These are phyloP conservation scores for Colletotrichum incanum DNA, from an alignment of 2,329 filamentous ascomycete species.

Conservation along the genomic window DNA sequence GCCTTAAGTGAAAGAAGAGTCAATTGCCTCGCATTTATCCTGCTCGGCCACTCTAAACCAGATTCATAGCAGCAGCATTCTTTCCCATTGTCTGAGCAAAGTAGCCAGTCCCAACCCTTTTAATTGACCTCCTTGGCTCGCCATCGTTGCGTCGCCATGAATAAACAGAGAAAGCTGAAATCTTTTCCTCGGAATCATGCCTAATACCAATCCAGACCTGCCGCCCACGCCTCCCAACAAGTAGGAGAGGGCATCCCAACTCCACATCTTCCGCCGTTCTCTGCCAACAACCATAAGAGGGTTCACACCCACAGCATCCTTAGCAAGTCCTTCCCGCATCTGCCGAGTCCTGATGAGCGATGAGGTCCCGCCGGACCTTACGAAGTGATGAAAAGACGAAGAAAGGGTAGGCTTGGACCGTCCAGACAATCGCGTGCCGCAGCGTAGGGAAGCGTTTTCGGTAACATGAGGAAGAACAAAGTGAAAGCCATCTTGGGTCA, in stretches of 20 bases:
- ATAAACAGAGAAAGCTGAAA: conserved; percentile 43
- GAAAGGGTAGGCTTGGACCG: conserved; percentile 29
- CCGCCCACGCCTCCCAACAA: conserved; percentile 30
- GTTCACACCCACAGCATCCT: conserved; percentile 9
- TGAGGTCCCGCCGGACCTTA: conserved; percentile 30
- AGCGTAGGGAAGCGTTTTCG: conserved; percentile 31
- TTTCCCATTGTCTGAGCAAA: conserved; percentile 42
- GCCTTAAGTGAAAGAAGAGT: neutral
- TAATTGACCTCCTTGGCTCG: conserved; percentile 43
- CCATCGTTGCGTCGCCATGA: conserved; percentile 40
- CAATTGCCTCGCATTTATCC: conserved; percentile 17
- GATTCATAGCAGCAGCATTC: conserved; percentile 36
- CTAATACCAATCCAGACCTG: conserved; percentile 41
- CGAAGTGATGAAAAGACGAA: conserved; percentile 40
- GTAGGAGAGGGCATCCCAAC: conserved; percentile 37
- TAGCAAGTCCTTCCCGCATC: conserved; percentile 32
- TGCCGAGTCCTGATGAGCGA: conserved; percentile 33
- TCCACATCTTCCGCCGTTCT: conserved; percentile 22
- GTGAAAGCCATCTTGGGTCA: conserved; percentile 65
- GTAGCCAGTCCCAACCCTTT: conserved; percentile 42
- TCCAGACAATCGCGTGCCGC: conserved; percentile 31
- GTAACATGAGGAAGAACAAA: conserved; percentile 50
- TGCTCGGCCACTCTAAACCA: conserved; percentile 26
- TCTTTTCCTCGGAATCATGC: conserved; percentile 44
- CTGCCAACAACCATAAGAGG: conserved; percentile 25